Conservation (phyloP, 257 asterid genomes). For the Schizonepeta tenuifolia region DNA sequence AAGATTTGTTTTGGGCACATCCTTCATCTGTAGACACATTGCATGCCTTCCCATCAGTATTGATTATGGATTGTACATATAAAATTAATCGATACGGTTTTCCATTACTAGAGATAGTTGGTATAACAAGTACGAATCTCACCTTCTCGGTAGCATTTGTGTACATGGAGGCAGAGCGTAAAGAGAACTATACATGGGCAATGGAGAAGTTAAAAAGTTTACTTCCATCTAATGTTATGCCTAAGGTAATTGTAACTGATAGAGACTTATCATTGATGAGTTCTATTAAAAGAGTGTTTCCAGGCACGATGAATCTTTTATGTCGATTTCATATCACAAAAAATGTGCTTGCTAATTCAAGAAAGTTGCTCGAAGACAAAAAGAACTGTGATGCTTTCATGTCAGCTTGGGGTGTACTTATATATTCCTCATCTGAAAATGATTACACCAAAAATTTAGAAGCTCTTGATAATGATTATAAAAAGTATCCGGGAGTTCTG, state of each 20-base stretch:
- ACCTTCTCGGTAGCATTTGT: background rate
- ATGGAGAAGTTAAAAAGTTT: background rate
- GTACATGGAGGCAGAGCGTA: background rate
- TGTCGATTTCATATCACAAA: too few species aligned
- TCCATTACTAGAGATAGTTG: background rate
- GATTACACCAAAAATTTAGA: background rate
- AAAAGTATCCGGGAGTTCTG: background rate
- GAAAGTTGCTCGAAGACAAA: background rate
- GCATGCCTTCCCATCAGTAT: background rate
- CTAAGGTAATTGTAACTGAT: background rate
- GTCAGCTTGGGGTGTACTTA: background rate
- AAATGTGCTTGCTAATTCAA: background rate
- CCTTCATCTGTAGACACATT: background rate
- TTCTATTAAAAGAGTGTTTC: background rate
- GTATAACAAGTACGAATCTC: background rate
- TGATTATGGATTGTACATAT: background rate
- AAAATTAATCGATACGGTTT: background rate
- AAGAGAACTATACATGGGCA: background rate
- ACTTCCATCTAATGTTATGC: background rate
- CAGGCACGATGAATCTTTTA: too few species aligned
- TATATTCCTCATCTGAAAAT: background rate
- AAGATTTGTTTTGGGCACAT: background rate
- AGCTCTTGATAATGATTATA: background rate
- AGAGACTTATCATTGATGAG: background rate
- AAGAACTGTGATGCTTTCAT: background rate